Percentiles rank a stretch among this genome's conserved stretches.
These are phyloP conservation scores for Aspergillus sp. DNA, from an alignment of 2,329 filamentous ascomycete species.

Conservation along the genomic window DNA sequence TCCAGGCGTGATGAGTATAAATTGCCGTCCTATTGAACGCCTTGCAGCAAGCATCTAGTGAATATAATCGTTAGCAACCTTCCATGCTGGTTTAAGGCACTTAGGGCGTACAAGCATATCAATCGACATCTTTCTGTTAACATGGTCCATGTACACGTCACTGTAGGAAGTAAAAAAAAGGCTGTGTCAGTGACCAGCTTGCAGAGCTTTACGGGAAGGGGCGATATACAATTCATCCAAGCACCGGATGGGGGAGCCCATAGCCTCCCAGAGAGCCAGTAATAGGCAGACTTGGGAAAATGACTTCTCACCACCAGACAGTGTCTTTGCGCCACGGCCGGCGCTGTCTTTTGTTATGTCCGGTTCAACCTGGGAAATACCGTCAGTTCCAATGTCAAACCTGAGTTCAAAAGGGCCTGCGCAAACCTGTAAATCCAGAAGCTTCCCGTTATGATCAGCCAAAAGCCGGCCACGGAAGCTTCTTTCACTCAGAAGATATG, in stretches of 20 bases:
- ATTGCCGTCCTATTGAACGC: conserved; percentile 80
- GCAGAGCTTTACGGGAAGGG: not conserved
- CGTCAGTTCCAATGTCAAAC: conserved; percentile 4
- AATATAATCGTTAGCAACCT: conserved; percentile 13
- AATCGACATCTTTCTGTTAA: conserved; percentile 88
- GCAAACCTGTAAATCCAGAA: conserved; percentile 64
- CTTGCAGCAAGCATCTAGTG: conserved; percentile 70
- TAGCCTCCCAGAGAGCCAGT: conserved; percentile 91
- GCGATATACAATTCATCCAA: conserved; percentile 76
- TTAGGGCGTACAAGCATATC: conserved; percentile 71
- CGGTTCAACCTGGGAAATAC: conserved; percentile 47
- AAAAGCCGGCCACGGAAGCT: conserved; percentile 75
- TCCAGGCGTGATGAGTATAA: conserved; percentile 92
- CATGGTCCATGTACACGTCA: conserved; percentile 98
- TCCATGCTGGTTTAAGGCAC: not conserved
- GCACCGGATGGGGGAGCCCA: conserved; percentile 90
- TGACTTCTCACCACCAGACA: conserved; percentile 94
- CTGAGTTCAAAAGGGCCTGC: not conserved
- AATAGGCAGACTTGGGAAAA: conserved; percentile 95
- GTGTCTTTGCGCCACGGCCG: conserved; percentile 78
- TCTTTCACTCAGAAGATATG: conserved; percentile 78
- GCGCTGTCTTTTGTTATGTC: conserved; percentile 60
- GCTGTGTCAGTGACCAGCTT: conserved; percentile 10
- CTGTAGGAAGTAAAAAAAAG: conserved; percentile 19
- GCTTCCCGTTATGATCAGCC: conserved; percentile 66